Conservation (phyloP, 2,329 filamentous ascomycete genomes). For the Ampelomyces quisqualis region DNA sequence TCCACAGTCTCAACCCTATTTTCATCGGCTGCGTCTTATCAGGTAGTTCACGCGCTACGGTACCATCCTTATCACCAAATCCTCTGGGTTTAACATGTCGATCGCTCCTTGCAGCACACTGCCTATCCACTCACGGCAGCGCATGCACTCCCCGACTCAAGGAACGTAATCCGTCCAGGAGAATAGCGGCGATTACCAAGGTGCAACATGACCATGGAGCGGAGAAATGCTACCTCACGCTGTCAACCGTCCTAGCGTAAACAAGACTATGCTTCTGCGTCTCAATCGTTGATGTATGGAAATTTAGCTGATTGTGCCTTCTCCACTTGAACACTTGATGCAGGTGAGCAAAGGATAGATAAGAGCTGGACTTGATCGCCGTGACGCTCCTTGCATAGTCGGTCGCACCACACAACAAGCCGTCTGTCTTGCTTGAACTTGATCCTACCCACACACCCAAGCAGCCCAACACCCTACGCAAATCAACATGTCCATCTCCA, state of each 20-base stretch:
- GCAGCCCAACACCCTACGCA: neutral
- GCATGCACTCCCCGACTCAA: neutral
- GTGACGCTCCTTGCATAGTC: neutral
- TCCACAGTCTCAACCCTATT: neutral
- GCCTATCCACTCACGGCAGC: constrained; percentile 12
- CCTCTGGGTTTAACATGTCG: constrained; percentile 8
- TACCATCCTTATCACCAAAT: constrained; percentile 12
- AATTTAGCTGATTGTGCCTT: neutral
- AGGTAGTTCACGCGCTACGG: neutral
- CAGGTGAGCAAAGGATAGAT: neutral
- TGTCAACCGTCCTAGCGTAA: constrained; percentile 1
- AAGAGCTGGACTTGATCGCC: neutral
- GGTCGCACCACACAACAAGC: neutral
- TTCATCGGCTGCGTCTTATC: neutral
- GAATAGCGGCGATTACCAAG: neutral
- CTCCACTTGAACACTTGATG: neutral
- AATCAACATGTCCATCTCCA: constrained; percentile 25
- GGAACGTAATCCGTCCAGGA: neutral
- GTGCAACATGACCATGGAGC: constrained; percentile 1
- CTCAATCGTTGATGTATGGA: neutral
- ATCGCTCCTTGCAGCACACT: constrained; percentile 11
- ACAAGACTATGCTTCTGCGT: neutral
- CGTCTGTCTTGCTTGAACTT: neutral
- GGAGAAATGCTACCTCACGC: constrained; percentile 18
- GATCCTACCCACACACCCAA: neutral